Evolutionary conservation across 2,329 filamentous ascomycete species (phyloP), one percentile per base, ranked within the genome.

Genomic region (Aspergillus caelatus): DNA sequence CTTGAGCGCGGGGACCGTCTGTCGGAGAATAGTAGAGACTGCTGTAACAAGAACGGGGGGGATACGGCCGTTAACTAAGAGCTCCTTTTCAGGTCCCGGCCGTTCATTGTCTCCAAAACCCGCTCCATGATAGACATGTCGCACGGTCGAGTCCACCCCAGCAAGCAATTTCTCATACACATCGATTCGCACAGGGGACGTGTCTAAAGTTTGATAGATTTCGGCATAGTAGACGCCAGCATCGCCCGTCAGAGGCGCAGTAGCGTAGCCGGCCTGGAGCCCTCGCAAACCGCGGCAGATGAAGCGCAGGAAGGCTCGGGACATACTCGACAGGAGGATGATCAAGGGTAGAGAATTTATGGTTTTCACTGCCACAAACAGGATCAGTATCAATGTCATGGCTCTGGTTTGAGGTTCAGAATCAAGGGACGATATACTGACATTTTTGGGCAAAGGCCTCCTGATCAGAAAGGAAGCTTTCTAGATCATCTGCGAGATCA

Each of bases 311-410:
- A 94, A 90, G 23, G 88, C 87, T 14, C 93, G 87, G 12, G 90
- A 90, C 58, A 90, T 88, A 34, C 91, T 93, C 71, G 89, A 91
- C 34, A 96, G 84, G 23, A 95, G 74, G 16, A 96, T 81, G 64
- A 82, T 67, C 28, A 82, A 74, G 54, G 80, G 72, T 10, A 81
- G 75, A 9, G 80, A 81, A 59, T 65, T 70, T 14, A 71, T 74
- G 21, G 71, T 65, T 76, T 78, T 79, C 39, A 78, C 75, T 78
- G 46, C 14, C 16, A 10, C 23, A 19, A 19, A 41, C 46, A 50
- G 23, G 26, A 43, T 28, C 45, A 55, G 52, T 21, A 23, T 39
- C 11, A 3, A 19, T 23, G 8, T 3, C 28, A 11, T 32, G 10
- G 2, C 19, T 19, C 26, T 11, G 26, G 34, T 55, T 60, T 19